Conservation (phyloP, 306 rosid genomes). For the Inga oerstediana region DNA sequence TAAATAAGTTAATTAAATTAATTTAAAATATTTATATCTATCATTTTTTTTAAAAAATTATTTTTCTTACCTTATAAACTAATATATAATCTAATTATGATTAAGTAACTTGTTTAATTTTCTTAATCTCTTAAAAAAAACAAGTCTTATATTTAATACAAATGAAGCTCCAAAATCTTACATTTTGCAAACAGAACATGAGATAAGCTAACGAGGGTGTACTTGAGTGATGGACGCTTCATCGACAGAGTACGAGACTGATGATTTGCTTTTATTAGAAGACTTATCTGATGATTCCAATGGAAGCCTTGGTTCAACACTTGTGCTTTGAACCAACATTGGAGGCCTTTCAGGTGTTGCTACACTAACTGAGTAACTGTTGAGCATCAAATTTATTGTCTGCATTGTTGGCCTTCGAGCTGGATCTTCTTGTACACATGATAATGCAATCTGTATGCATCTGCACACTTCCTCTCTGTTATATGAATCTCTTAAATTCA, state of each 20-base stretch:
- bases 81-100: too few relatives aligned
- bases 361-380: conserved; percentile 39
- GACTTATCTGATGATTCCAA: conserved; percentile 21
- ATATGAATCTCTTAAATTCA: conserved; percentile 31
- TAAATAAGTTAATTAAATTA: too few relatives aligned
- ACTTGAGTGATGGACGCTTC: conserved; percentile 35
- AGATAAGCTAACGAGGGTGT: conserved; percentile 19
- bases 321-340: conserved; percentile 28
- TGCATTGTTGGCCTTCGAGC: conserved; percentile 55
- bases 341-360: conserved; percentile 44
- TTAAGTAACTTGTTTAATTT: too few relatives aligned
- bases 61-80: too few relatives aligned
- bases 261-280: background rate
- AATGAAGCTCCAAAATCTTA: background rate
- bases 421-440: conserved; percentile 57
- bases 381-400: conserved; percentile 48
- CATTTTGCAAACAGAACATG: background rate
- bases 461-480: conserved; percentile 49
- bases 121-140: too few relatives aligned
- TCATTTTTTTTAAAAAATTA: too few relatives aligned
- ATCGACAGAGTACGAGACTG: conserved; percentile 22
- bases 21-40: too few relatives aligned
- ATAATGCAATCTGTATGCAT: conserved; percentile 58
- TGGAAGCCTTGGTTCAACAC: background rate
- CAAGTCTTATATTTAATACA: too few relatives aligned